These are phyloP conservation scores for Euphorbia neoarborescens DNA, from an alignment of 441 rosid genomes.

Conservation along the genomic window DNA sequence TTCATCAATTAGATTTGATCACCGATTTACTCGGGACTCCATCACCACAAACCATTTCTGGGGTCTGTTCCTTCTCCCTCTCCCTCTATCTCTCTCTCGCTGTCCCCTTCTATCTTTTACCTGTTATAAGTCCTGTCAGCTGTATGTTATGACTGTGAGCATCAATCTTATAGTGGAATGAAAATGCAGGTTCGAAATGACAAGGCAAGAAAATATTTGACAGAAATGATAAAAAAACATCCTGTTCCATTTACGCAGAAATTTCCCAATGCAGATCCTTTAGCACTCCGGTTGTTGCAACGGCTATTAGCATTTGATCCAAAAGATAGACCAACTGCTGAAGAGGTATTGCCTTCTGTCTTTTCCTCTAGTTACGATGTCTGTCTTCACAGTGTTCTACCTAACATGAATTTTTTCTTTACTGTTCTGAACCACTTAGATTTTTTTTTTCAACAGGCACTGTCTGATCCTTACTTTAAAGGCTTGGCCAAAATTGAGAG, in stretches of 20 bases:
- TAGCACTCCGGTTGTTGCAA: constrained; percentile 60
- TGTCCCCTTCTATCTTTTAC: not conserved
- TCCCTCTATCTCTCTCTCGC: constrained; percentile 6
- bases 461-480: constrained; percentile 92
- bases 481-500: constrained; percentile 82
- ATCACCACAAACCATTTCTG: constrained; percentile 63
- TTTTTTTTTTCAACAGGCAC: constrained; percentile 43
- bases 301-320: constrained; percentile 92
- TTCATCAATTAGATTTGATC: constrained; percentile 89
- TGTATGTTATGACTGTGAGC: constrained; percentile 4
- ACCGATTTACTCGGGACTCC: constrained; percentile 97
- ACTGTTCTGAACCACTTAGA: not conserved
- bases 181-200: constrained; percentile 81
- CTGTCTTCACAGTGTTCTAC: not conserved
- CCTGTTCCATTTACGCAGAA: constrained; percentile 61
- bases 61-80: constrained; percentile 40
- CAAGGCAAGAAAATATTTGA: constrained; percentile 82
- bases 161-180: not conserved
- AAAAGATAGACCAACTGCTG: constrained; percentile 75
- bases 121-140: not conserved
- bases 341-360: constrained; percentile 47
- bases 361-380: constrained; percentile 4
- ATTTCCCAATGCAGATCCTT: constrained; percentile 82
- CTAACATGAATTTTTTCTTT: not conserved
- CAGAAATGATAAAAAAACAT: constrained; percentile 73